Evolutionary conservation across 2,329 filamentous ascomycete genomes (phyloP).

Genomic region (Trichoderma oligosporum): DNA sequence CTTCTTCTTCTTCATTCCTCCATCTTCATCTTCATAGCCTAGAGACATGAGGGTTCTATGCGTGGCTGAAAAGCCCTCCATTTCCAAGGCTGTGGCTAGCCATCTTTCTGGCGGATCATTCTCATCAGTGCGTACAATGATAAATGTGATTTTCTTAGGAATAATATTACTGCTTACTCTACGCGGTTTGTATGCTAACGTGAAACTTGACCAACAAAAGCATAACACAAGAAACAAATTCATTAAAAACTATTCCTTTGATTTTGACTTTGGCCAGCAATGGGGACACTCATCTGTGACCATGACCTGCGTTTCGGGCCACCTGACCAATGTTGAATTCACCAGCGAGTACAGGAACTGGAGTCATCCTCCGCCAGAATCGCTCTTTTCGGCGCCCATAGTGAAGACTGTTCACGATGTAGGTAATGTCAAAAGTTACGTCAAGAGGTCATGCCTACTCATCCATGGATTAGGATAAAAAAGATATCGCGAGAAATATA

Average conservation of each 20-base stretch:
- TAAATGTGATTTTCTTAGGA: no score
- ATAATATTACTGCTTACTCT: not conserved
- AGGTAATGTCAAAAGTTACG: not conserved
- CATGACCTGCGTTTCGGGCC: constrained; percentile 91
- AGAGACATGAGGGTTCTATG: constrained; percentile 50
- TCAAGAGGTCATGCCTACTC: constrained; percentile 21
- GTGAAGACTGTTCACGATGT: constrained; percentile 64
- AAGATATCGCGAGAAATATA: constrained; percentile 80
- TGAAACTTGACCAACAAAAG: constrained; percentile 42
- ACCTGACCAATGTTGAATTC: constrained; percentile 81
- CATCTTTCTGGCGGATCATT: constrained; percentile 78
- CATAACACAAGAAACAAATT: constrained; percentile 66
- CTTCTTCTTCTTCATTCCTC: not conserved
- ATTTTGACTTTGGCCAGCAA: constrained; percentile 75
- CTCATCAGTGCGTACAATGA: constrained; percentile 57
- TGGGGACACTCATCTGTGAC: constrained; percentile 83
- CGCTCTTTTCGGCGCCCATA: constrained; percentile 78
- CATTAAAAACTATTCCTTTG: constrained; percentile 92
- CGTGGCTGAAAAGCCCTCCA: constrained; percentile 73
- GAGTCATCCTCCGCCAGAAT: constrained; percentile 72
- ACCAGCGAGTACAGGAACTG: constrained; percentile 70
- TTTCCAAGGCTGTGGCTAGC: constrained; percentile 87
- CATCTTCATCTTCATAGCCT: not conserved
- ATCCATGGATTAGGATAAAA: constrained; percentile 59
- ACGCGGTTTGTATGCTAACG: constrained; percentile 23